Evolutionary conservation across 257 asterid species (phyloP), one percentile per base, ranked within the genome.

Genomic region (Solanum phureja): DNA sequence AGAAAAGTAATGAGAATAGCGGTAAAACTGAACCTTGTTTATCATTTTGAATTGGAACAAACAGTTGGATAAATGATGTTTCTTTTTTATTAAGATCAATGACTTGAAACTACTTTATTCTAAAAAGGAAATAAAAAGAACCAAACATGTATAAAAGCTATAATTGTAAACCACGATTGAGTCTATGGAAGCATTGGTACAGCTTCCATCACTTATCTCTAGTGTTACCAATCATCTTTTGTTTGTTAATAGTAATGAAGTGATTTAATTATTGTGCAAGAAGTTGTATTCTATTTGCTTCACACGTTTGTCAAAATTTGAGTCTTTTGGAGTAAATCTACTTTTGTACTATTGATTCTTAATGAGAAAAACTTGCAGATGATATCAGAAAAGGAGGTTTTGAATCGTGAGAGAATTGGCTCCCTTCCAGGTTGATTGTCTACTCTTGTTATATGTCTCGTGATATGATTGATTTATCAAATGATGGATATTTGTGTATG

Each of bases 361-460:
- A 31, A 11, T 18, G 68, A 83, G 72, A 86, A 88, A 88, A 31
- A 33, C 86, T 88, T 89, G 89, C 98, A 96, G 99, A 95, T 96
- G 98, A 88, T 46, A 87, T 86, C 88, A 76, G 85, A 74, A 13
- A 84, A 90, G 13, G 75, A 91, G 62, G 87, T 82, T 76, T 46
- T 96, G 82, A 40, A 92, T 89, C 13, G 93, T 19, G 87, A 89
- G 87, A 95, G 90, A 88, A 14, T 94, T 81, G 99, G 98, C 77
- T 38, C 92, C 86, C 90, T 96, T 91, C 95, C 98, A 94, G 99
- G 99, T 96, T 90, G 83, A 92, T 89, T 72, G 44, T 69, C 34
- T 88, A 44, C 13, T 72, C 74, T 74, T 88, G 31, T 52, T 24
- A 37, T 19, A 19, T 21, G 21, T 31, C 23, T 29, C 19, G 3